Percentiles rank a stretch among this genome's conserved stretches.
Evolutionary conservation across 148 eudicot genomes (phyloP).

Genomic region (Dianthus caryophyllus): DNA sequence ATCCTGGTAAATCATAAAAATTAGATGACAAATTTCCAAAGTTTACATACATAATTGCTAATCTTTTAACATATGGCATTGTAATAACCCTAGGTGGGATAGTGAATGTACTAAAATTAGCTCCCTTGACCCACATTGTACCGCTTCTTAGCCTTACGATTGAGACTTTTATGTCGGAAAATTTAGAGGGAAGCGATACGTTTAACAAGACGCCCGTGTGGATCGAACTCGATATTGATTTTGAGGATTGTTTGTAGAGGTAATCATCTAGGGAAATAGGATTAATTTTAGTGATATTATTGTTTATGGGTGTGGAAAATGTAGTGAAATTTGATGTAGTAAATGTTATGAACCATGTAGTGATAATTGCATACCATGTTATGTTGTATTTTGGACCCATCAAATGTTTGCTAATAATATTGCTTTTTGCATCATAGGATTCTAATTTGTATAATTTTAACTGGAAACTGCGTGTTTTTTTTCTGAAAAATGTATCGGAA

Average conservation of each 20-base stretch:
- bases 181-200: slow-evolving; percentile 54
- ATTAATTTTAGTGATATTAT: background rate
- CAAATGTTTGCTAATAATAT: slow-evolving; percentile 31
- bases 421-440: slow-evolving; percentile 12
- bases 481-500: too few relatives aligned
- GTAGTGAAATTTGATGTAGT: slow-evolving; percentile 16
- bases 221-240: slow-evolving; percentile 3
- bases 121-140: slow-evolving; percentile 43
- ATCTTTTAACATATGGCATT: slow-evolving; percentile 42
- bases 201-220: slow-evolving; percentile 49
- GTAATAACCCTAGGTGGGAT: slow-evolving; percentile 46
- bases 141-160: slow-evolving; percentile 41
- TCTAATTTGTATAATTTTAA: too few relatives aligned
- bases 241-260: slow-evolving; percentile 32
- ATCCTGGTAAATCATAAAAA: slow-evolving; percentile 51
- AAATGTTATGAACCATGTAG: slow-evolving; percentile 26
- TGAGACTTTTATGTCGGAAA: slow-evolving; percentile 46
- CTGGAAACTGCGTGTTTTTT: too few relatives aligned
- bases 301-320: slow-evolving; percentile 12
- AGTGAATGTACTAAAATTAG: slow-evolving; percentile 37
- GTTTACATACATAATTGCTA: slow-evolving; percentile 51
- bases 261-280: slow-evolving; percentile 37
- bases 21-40: slow-evolving; percentile 61
- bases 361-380: slow-evolving; percentile 25
- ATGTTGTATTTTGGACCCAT: slow-evolving; percentile 45